Conservation (phyloP, 768 basidiomycete species). For the Hygrophorus russula region DNA sequence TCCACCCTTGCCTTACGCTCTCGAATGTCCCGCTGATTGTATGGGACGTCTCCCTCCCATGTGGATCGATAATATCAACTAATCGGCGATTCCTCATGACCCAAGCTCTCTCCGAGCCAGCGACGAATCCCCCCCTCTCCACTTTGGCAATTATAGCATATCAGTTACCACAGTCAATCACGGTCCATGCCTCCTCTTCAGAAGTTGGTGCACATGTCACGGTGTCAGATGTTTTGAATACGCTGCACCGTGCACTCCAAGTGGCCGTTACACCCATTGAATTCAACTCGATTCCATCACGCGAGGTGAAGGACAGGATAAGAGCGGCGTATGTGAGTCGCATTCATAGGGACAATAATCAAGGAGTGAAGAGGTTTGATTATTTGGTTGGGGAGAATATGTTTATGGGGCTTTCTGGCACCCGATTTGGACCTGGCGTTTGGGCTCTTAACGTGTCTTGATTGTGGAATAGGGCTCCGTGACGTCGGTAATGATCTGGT, state of each 20-base stretch:
- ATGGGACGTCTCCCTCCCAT: constrained; percentile 21
- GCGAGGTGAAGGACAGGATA: constrained; percentile 19
- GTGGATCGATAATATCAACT: constrained; percentile 14
- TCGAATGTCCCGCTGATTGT: constrained; percentile 22
- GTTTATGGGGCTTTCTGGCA: constrained; percentile 19
- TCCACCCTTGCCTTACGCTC: constrained; percentile 32
- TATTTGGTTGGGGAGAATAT: constrained; percentile 30
- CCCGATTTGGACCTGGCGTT: constrained; percentile 19
- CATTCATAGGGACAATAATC: constrained; percentile 24
- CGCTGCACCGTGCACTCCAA: too few species aligned
- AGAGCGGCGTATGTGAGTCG: constrained; percentile 26
- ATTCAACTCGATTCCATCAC: constrained; percentile 22
- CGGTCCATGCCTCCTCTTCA: constrained; percentile 16
- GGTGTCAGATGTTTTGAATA: too few species aligned
- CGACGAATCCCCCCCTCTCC: too few species aligned
- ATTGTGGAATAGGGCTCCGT: too few species aligned
- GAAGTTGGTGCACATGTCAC: too few species aligned
- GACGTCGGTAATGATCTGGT: too few species aligned
- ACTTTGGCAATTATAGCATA: constrained; percentile 18
- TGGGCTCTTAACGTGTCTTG: constrained; percentile 22
- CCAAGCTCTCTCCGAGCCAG: too few species aligned
- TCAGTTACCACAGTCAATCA: constrained; percentile 22
- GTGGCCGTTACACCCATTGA: constrained; percentile 26
- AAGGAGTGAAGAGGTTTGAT: constrained; percentile 47
- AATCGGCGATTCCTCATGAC: constrained; percentile 5